Percentiles rank a stretch among this genome's conserved stretches.
phyloP scores from a whole-genome alignment of 1,284 basidiomycete genomes.

The Trametes hirsuta region DNA sequence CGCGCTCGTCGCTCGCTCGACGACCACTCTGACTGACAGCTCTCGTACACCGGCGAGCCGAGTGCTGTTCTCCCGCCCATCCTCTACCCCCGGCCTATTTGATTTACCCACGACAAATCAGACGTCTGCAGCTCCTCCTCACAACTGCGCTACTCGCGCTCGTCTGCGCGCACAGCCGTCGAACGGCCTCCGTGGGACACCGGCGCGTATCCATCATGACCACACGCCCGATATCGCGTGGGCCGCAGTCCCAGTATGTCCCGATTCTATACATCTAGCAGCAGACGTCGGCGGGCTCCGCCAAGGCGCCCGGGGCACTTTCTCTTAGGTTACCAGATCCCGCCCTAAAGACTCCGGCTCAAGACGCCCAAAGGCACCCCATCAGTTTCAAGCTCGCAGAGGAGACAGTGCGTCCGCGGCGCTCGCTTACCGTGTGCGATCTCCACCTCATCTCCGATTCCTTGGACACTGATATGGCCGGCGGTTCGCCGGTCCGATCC shows the following conservation, averaged over 20 bases:
- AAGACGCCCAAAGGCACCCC: conserved; percentile 8
- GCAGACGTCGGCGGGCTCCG: neutral
- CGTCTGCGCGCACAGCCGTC: neutral
- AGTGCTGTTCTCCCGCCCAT: neutral
- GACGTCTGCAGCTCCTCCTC: neutral
- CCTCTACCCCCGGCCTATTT: conserved; percentile 13
- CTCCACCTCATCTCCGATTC: conserved; percentile 20
- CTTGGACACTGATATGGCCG: neutral
- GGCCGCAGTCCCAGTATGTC: neutral
- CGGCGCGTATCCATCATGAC: neutral
- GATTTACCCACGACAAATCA: conserved; percentile 21
- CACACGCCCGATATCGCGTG: neutral
- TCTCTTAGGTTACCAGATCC: no score
- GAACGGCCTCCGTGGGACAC: conserved; percentile 6
- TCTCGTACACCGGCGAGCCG: conserved; percentile 2
- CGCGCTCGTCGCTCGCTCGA: neutral
- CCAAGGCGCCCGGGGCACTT: neutral
- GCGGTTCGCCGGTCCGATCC: conserved; percentile 17
- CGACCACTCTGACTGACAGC: conserved; percentile 4
- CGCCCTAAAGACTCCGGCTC: neutral
- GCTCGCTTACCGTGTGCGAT: conserved; percentile 13
- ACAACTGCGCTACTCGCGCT: neutral
- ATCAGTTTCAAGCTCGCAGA: conserved; percentile 27
- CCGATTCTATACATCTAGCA: neutral
- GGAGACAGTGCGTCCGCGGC: conserved; percentile 13